Base-by-base conservation (phyloP, 169 alveolate species). In the Eimeria sp. region DNA sequence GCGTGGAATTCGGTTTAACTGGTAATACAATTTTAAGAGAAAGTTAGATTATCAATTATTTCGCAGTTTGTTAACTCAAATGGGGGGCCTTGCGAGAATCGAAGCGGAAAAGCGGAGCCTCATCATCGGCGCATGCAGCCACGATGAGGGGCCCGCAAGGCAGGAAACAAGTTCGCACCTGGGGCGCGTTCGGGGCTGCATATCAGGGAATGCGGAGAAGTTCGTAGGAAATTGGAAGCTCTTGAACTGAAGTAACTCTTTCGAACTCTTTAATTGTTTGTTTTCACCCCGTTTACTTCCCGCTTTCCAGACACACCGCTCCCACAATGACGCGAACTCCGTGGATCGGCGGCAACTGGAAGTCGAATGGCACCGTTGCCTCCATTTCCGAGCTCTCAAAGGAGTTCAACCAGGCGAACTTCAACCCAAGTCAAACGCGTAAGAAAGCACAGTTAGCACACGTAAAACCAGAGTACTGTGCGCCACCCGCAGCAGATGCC, bases 321-420 rank as follows among this genome's bases (percentile, higher is more conserved):
- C n/a, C 49, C 54, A 92, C 80, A 78, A 98, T 98, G 98, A 88
- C 97, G 54, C 98, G 99, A 96, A 98, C 98, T 94, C 97, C 98
- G 70, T 98, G 99, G 96, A 98, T 99, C 40, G 99, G 99, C 49
- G 99, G 99, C 49, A 99, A 99, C 98, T 99, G 99, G 99, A 99
- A 99, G 97, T 98, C 99, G 97, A 99, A 99, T 95, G 99, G 99
- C 95, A 98, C 99, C 76, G 86, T 58, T 30, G 80, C 78, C 14
- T 90, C 95, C 78, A 90, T 90, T n/a, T 65, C 92, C 40, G 96
- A 72, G 40, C 89, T 90, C 4, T 72, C 76, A 95, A 97, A 96
- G 86, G 95, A 97, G 94, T 97, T 98, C 95, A 94, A 96, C 96
- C 86, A 97, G 63, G 47, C 98, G 92, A 84, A 97, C 91, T 94